phyloP scores from a whole-genome alignment of 306 rosid species.

The Fagus crenata region DNA sequence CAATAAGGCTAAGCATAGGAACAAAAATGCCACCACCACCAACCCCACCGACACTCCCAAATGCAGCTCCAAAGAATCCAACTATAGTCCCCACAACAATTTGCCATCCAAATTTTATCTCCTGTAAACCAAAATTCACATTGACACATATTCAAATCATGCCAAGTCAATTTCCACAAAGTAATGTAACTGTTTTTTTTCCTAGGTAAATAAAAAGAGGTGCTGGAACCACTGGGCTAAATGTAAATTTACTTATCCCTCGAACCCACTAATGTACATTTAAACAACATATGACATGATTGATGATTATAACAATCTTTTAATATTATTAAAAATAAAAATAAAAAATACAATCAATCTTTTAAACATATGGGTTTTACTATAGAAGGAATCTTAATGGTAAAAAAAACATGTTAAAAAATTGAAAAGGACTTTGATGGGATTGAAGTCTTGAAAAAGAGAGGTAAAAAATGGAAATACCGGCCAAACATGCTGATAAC shows the following conservation, averaged over 20 bases:
- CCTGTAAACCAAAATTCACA: conserved; percentile 46
- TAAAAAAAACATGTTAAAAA: no score
- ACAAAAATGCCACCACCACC: conserved; percentile 99
- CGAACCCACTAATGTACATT: no score
- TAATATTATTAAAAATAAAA: no score
- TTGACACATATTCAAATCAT: neutral
- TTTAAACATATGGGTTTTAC: no score
- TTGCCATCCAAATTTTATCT: conserved; percentile 83
- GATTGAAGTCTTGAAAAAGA: neutral
- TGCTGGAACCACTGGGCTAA: no score
- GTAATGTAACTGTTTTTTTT: no score
- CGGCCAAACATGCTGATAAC: conserved; percentile 85
- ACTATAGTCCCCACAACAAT: conserved; percentile 58
- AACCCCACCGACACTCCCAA: conserved; percentile 96
- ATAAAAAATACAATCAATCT: no score
- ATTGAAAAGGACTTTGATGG: neutral
- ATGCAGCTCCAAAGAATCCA: conserved; percentile 91
- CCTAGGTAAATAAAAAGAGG: no score
- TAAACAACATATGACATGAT: no score
- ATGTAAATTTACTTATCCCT: no score
- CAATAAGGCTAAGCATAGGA: conserved; percentile 83
- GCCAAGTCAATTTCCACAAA: neutral
- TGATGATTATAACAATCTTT: no score
- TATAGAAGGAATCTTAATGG: no score
- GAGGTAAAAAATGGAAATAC: conserved; percentile 32